Evolutionary conservation across 2,329 filamentous ascomycete species (phyloP), one percentile per base, ranked within the genome.

Genomic region (Herpotrichia juniperi): DNA sequence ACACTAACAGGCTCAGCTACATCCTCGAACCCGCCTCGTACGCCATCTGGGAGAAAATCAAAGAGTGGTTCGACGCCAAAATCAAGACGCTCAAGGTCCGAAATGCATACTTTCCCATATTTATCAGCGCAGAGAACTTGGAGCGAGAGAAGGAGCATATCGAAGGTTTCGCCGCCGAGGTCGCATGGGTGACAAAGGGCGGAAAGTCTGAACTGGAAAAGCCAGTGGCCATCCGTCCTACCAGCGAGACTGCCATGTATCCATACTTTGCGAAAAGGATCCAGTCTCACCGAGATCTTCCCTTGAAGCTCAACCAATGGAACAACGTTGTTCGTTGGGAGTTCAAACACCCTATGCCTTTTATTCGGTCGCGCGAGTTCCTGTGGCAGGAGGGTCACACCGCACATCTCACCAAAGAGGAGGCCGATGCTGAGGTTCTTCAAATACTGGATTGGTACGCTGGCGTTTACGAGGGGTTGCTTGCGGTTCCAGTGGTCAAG

Each of bases 381-480:
- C 78, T 97, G 61, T 99, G 94, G 94, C 94, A 99, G 75, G 94
- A 99, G 78, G 93, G 93, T 21, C 94, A 97, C 78, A 91, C 89
- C 26, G 94, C 94, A 37, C 93, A 97, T 76, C 76, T 97, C 67
- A 96, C 90, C 1, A 87, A 96, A 74, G 82, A 89, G 63, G 83
- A 86, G 58, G 93, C 94, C 39, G 88, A 86, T 43, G 82, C 89
- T 69, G 96, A 99, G 73, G 94, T 97, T 9, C 78, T 94, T 53
- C 84, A 97, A 76, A 99, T 99, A 61, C 84, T 99, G 39, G 93
- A 97, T 72, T 86, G 90, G 64, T 99, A 99, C 69, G 91, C 93
- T 37, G 86, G 87, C 59, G 87, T 99, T 54, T 99, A 97, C 76
- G 90, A 97, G 76, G 83, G 99, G 66, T 85, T 99, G 24, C 87